Evolutionary conservation across 441 rosid genomes (phyloP).

Genomic region (Mallotus repandus): DNA sequence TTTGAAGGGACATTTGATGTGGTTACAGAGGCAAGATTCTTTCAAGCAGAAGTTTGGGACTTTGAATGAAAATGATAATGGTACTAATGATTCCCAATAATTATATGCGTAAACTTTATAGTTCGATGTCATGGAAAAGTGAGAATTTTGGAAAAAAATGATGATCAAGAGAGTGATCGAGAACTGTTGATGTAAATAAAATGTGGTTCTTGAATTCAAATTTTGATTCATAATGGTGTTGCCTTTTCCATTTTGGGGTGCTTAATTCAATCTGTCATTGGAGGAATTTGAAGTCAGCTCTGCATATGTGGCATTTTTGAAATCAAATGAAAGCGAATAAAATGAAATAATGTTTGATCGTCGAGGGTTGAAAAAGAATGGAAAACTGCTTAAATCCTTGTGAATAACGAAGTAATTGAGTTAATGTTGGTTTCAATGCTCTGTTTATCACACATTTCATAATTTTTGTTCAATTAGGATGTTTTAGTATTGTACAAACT

Average conservation of each 20-base stretch:
- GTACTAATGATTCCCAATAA: constrained; percentile 24
- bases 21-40: constrained; percentile 83
- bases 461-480: not conserved
- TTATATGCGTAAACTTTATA: not conserved
- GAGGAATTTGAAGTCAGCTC: not conserved
- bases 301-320: no score
- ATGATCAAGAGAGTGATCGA: not conserved
- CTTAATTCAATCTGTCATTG: not conserved
- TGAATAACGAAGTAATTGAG: constrained; percentile 1
- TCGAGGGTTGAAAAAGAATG: not conserved
- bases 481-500: not conserved
- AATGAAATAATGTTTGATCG: not conserved
- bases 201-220: not conserved
- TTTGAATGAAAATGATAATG: constrained; percentile 21
- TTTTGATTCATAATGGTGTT: constrained; percentile 1
- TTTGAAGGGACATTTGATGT: constrained; percentile 83
- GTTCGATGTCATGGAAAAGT: no score
- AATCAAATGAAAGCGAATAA: not conserved
- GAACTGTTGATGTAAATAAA: constrained; percentile 13
- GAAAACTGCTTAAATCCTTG: not conserved
- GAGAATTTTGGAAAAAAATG: constrained; percentile 15
- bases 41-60: constrained; percentile 70
- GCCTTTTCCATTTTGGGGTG: not conserved
- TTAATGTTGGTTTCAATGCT: not conserved
- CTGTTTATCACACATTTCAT: not conserved